phyloP scores from a whole-genome alignment of 2,329 filamentous ascomycete species.

The Colletotrichum plurivorum region DNA sequence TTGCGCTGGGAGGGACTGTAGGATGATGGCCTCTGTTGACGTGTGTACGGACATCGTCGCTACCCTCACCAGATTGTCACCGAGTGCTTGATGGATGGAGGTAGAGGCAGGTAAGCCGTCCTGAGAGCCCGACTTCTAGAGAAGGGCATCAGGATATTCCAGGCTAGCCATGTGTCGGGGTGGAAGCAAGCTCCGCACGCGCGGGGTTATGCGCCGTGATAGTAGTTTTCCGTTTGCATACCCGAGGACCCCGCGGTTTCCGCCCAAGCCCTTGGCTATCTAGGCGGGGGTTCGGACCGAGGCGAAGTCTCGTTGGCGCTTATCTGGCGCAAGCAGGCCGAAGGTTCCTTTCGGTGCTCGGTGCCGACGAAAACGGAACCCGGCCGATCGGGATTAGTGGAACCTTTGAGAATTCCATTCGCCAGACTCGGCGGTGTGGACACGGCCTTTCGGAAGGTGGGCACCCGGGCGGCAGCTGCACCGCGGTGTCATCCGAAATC shows the following conservation, averaged over 20 bases:
- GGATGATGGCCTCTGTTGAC: neutral
- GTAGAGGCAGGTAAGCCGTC: too few species aligned
- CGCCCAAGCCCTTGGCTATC: too few species aligned
- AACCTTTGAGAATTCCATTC: too few species aligned
- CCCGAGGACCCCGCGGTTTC: neutral
- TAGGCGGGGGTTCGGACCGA: too few species aligned
- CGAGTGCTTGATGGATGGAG: neutral
- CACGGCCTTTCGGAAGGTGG: neutral
- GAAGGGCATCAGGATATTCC: neutral
- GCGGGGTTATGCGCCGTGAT: neutral
- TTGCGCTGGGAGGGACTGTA: neutral
- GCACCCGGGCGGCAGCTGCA: too few species aligned
- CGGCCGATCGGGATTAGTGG: too few species aligned
- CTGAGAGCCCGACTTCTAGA: neutral
- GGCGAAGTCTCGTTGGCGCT: too few species aligned
- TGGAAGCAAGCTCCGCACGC: neutral
- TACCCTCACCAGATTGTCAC: neutral
- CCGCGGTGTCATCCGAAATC: neutral
- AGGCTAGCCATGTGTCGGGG: constrained; percentile 1
- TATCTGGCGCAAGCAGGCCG: too few species aligned
- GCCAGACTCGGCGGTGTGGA: too few species aligned
- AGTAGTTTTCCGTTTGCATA: neutral
- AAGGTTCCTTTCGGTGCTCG: too few species aligned
- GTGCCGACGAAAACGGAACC: too few species aligned
- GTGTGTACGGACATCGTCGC: neutral